These are phyloP conservation scores for Polyporus arcularius DNA, from an alignment of 768 basidiomycete genomes.

Conservation along the genomic window DNA sequence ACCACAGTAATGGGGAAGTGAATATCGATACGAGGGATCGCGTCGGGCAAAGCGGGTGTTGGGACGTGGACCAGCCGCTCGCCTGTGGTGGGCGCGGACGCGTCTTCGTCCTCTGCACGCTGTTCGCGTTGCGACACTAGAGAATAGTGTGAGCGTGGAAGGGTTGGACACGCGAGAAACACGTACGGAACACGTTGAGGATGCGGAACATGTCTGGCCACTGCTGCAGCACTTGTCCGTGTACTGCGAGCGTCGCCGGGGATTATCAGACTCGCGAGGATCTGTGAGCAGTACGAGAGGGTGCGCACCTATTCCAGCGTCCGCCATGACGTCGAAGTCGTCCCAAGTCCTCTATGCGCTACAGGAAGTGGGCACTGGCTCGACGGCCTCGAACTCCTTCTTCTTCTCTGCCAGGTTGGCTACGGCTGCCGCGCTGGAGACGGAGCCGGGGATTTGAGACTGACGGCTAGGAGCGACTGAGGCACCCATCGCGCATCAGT, in stretches of 20 bases:
- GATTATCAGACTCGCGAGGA: conserved; percentile 39
- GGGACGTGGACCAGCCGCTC: conserved; percentile 71
- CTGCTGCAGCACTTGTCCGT: conserved; percentile 75
- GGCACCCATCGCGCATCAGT: conserved; percentile 52
- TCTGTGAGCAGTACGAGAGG: neutral
- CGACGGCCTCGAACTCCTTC: conserved; percentile 76
- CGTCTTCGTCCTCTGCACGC: conserved; percentile 26
- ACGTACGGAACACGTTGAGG: conserved; percentile 64
- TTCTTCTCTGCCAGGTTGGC: conserved; percentile 74
- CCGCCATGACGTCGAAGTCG: conserved; percentile 77
- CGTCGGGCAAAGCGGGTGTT: conserved; percentile 1
- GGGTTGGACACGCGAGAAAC: neutral
- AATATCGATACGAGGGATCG: no score
- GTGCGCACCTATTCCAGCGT: conserved; percentile 64
- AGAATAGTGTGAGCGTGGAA: neutral
- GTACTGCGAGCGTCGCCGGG: conserved; percentile 46
- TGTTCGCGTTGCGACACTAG: conserved; percentile 53
- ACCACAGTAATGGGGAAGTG: no score
- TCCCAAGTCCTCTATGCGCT: conserved; percentile 70
- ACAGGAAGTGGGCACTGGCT: conserved; percentile 61
- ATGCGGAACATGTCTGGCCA: conserved; percentile 87
- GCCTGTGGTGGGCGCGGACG: conserved; percentile 37
- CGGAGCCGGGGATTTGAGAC: conserved; percentile 46
- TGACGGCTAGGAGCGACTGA: conserved; percentile 55
- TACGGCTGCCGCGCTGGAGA: conserved; percentile 47